Evolutionary conservation across 805 yeast species (phyloP).

Genomic region (Peterozyma xylosa): DNA sequence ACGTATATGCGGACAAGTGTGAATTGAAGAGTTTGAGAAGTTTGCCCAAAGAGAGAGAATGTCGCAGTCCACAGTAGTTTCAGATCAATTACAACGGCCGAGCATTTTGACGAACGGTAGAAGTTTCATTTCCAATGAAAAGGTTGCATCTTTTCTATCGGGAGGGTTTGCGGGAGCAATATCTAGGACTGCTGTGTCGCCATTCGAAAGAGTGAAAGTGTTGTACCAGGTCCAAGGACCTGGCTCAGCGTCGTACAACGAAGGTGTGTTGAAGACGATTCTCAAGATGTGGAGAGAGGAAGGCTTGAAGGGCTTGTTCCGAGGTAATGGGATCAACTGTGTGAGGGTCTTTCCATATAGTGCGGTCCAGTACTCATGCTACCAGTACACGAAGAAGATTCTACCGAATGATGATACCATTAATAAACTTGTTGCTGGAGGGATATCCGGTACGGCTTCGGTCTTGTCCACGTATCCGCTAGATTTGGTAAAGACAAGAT

Average conservation of each 20-base stretch:
- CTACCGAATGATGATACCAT: slow-evolving; percentile 29
- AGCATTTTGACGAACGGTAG: background rate
- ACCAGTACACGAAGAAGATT: slow-evolving; percentile 50
- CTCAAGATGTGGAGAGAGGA: slow-evolving; percentile 78
- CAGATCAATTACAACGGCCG: too few species aligned
- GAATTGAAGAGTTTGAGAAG: too few species aligned
- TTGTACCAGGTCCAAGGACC: slow-evolving; percentile 82
- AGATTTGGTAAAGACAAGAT: slow-evolving; percentile 84
- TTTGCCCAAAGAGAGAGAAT: too few species aligned
- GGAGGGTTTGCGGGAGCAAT: slow-evolving; percentile 79
- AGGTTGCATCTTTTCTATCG: slow-evolving; percentile 55
- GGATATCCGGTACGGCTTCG: slow-evolving; percentile 71
- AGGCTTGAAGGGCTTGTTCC: slow-evolving; percentile 82
- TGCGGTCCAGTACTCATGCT: slow-evolving; percentile 88
- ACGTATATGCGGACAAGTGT: too few species aligned
- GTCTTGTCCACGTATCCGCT: slow-evolving; percentile 86
- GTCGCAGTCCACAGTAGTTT: too few species aligned
- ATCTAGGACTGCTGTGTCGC: slow-evolving; percentile 88
- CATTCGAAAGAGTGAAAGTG: slow-evolving; percentile 91
- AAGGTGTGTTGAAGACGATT: slow-evolving; percentile 74
- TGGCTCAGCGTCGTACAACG: slow-evolving; percentile 38
- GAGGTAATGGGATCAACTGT: slow-evolving; percentile 91
- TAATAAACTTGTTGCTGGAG: slow-evolving; percentile 70
- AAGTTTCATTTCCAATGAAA: slow-evolving; percentile 30
- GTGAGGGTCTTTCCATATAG: slow-evolving; percentile 87